Evolutionary conservation across 2,329 filamentous ascomycete species (phyloP), one percentile per base, ranked within the genome.

Genomic region (Fusarium musae): DNA sequence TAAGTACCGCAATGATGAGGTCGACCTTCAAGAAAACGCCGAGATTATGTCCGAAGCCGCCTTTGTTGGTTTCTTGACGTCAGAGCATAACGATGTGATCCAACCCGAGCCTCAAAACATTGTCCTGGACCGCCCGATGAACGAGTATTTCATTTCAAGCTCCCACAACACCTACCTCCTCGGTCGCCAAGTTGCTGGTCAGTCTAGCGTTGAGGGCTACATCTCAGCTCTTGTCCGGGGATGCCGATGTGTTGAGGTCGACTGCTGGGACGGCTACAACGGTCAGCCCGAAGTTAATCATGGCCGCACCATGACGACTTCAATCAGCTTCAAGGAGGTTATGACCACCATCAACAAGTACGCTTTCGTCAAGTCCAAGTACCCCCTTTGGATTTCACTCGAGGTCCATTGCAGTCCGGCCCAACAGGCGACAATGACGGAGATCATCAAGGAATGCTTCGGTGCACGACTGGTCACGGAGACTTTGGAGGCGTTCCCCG

Each of bases 161-260:
- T 98, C 96, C 3, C 96, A 99, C 86, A 99, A 99, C 83, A 99
- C 96, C 1, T 99, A 99, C 79, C 91, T 99, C 2, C 87, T 97
- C 9, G 96, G 96, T 19, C 92, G 95, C 60, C 96, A 99, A 81
- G 92, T 98, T 5, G 93, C 91, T 16, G 96, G 96, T 34, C 90
- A 93, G 49, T 98, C 96, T 4, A 98, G 95, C 79, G 93, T 97
- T 5, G 96, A 99, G 82, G 95, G 95, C 47, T 99, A 99, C 83
- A 97, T 98, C 76, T 91, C 91, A 13, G 94, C 95, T 6, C 88
- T 99, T 11, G 91, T 93, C 72, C 92, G 93, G 68, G 95, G 95
- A 13, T 99, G 96, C 80, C 93, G 96, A 56, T 98, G 96, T 81
- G 92, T 99, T 50, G 96, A 99, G 83, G 94, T 99, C 59, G 96